phyloP scores from a whole-genome alignment of 1,139 yeast genomes.

The Meyerozyma smithsonii region DNA sequence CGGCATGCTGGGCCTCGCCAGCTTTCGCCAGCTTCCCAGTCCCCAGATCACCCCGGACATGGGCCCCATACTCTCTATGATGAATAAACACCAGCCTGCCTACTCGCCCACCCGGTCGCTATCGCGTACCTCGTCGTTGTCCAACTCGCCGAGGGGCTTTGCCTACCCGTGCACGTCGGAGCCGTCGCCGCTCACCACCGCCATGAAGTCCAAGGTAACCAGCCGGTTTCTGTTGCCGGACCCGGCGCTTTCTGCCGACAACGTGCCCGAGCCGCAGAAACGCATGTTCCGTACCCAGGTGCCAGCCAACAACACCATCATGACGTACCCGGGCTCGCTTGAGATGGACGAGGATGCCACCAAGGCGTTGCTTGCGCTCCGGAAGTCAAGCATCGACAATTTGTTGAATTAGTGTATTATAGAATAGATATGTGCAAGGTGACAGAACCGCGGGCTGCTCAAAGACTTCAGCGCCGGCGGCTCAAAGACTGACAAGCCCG shows the following conservation, averaged over 20 bases:
- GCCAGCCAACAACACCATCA: slow-evolving; percentile 17
- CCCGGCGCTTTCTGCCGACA: slow-evolving; percentile 26
- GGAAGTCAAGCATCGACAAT: slow-evolving; percentile 41
- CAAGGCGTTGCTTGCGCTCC: slow-evolving; percentile 37
- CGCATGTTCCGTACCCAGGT: slow-evolving; percentile 22
- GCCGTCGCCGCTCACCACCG: slow-evolving; percentile 4
- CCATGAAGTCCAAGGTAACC: slow-evolving; percentile 2
- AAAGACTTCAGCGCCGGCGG: no score
- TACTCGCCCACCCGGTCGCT: background rate
- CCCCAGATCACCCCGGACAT: slow-evolving; percentile 45
- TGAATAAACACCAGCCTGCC: slow-evolving; percentile 17
- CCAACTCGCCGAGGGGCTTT: background rate
- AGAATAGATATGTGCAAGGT: background rate
- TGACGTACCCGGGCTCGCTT: slow-evolving; percentile 9
- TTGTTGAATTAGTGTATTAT: slow-evolving; percentile 26
- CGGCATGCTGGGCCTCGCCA: background rate
- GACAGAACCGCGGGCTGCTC: no score
- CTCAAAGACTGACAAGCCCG: no score
- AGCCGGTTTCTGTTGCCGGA: slow-evolving; percentile 33
- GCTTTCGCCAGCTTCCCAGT: slow-evolving; percentile 28
- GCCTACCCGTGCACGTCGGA: slow-evolving; percentile 4
- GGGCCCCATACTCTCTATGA: slow-evolving; percentile 30
- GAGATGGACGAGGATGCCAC: slow-evolving; percentile 27
- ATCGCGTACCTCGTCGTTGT: slow-evolving; percentile 1
- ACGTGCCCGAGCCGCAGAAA: slow-evolving; percentile 21